These are phyloP conservation scores for Botryosphaeria dothidea DNA, from an alignment of 2,329 filamentous ascomycete genomes.

Conservation along the genomic window DNA sequence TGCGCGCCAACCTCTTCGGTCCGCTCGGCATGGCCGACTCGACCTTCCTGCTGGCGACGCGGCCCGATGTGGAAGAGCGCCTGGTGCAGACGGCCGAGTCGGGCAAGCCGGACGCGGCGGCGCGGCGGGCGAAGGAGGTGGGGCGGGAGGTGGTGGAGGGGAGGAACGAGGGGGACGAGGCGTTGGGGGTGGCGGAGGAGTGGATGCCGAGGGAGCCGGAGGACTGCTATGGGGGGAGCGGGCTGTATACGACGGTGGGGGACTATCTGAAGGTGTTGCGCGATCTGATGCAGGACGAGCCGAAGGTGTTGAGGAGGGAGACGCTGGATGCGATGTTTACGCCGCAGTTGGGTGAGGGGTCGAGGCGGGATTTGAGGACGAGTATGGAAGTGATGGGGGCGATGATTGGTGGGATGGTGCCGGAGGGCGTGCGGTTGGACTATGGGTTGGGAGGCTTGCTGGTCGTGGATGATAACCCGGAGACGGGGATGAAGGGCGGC, in stretches of 20 bases:
- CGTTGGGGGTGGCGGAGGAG: not conserved
- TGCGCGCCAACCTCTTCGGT: slow-evolving; percentile 28
- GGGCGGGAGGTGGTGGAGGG: not conserved
- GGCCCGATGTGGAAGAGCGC: not conserved
- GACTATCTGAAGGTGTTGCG: not conserved
- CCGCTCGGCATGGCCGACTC: slow-evolving; percentile 26
- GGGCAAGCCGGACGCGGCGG: not conserved
- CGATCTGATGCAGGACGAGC: not conserved
- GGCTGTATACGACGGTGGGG: not conserved
- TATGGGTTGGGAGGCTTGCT: slow-evolving; percentile 26
- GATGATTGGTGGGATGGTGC: slow-evolving; percentile 21
- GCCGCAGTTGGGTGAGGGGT: not conserved
- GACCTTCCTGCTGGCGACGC: slow-evolving; percentile 23
- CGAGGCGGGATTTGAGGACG: not conserved
- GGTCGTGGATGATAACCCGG: slow-evolving; percentile 23
- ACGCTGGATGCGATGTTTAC: not conserved
- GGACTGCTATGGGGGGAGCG: not conserved
- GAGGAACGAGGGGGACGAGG: not conserved
- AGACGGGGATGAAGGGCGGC: slow-evolving; percentile 25
- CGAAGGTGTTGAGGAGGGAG: not conserved
- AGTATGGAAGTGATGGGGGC: not conserved
- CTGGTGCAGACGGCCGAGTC: slow-evolving; percentile 20
- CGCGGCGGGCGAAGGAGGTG: not conserved
- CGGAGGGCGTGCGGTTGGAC: slow-evolving; percentile 21
- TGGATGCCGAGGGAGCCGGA: not conserved